Base-by-base conservation (phyloP, 2,329 filamentous ascomycete genomes). In the Fusarium nelsonii region DNA sequence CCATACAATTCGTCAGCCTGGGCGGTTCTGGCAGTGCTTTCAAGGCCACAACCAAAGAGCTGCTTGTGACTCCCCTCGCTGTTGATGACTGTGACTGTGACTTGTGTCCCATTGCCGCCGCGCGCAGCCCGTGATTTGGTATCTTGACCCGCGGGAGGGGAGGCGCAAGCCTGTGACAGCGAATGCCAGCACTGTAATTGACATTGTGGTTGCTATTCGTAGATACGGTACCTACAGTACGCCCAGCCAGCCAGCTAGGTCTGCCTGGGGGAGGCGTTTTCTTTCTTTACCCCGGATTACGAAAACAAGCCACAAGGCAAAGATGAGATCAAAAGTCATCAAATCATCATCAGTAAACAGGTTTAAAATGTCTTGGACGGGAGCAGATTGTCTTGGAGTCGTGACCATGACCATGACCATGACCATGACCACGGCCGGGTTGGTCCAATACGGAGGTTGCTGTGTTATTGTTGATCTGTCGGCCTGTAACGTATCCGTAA, bases 51-150 rank as follows among this genome's bases (percentile, higher is more conserved):
- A n/a, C 43, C 28, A 45, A 45, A 32, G n/a, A 30, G 48, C 34
- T 51, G 64, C 63, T 66, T 66, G 63, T 66, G 62, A 66, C 55
- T 68, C 40, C 48, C 23, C 10, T 40, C 39, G 34, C 4, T 37
- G 32, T 41, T 68, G 63, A 68, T 68, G 65, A 65, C 63, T 62
- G 62, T 68, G 65, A 68, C 59, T 65, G 64, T 60, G 65, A 63
- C 53, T 56, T 63, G 62, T 56, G 62, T 57, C 49, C 48, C 56
- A 37, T 57, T 57, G 49, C 56, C 63, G 63, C 63, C 62, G 63
- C 56, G 32, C 56, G 49, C 62, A 62, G 63, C 49, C 62, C 56
- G 63, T 66, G 63, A 56, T 66, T 66, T 62, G 62, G 49, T 40
- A 65, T 39, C 26, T 59, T 63, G 60, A 55, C 49, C 54, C 56